Percentiles rank a stretch among this genome's conserved stretches.
Conservation (phyloP, 345 rosid species). For the Fremontodendron californicum region DNA sequence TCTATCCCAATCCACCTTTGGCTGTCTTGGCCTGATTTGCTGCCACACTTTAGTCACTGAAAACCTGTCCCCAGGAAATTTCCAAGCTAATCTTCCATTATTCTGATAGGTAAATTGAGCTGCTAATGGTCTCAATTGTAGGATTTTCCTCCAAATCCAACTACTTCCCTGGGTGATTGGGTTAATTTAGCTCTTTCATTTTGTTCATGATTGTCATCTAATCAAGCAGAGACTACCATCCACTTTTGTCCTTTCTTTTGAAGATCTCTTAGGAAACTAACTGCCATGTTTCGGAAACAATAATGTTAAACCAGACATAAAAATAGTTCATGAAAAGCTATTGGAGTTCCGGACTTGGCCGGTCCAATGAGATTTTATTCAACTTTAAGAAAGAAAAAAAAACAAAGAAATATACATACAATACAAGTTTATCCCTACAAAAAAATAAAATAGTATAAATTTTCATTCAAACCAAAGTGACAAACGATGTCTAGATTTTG, state of each 20-base stretch:
- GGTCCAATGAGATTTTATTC: neutral
- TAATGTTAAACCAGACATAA: neutral
- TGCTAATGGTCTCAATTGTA: too few species aligned
- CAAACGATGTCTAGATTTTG: neutral
- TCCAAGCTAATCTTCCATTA: too few species aligned
- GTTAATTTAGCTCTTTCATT: conserved; percentile 10
- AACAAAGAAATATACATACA: too few species aligned
- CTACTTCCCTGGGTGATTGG: too few species aligned
- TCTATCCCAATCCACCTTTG: too few species aligned
- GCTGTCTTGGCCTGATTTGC: too few species aligned
- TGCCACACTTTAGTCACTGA: too few species aligned
- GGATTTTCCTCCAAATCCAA: too few species aligned
- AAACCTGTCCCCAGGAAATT: too few species aligned
- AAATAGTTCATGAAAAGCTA: neutral
- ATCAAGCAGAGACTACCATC: neutral
- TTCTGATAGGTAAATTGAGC: too few species aligned
- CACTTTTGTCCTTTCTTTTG: neutral
- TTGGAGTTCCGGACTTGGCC: neutral
- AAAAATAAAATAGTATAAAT: neutral
- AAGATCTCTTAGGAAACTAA: neutral
- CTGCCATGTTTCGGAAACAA: neutral
- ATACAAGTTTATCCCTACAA: neutral
- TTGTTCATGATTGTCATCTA: neutral
- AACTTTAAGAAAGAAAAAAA: too few species aligned
- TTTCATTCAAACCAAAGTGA: neutral